phyloP scores from a whole-genome alignment of 768 basidiomycete genomes.

The Collybia nuda region DNA sequence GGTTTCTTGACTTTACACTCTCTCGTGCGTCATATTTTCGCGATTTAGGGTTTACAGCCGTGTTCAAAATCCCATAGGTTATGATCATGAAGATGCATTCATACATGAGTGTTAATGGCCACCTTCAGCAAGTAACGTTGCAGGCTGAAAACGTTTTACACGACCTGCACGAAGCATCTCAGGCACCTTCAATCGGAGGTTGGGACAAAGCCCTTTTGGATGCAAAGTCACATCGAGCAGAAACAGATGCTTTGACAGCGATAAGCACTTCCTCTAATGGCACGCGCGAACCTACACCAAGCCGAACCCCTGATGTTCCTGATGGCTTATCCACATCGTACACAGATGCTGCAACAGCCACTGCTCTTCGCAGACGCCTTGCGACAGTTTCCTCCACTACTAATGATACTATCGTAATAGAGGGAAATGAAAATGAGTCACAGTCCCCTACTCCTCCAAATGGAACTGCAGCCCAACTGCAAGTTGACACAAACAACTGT shows the following conservation, averaged over 20 bases:
- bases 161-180: constrained; percentile 46
- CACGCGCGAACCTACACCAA: constrained; percentile 29
- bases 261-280: constrained; percentile 20
- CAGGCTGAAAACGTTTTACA: constrained; percentile 44
- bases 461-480: constrained; percentile 1
- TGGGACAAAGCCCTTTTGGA: constrained; percentile 60
- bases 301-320: constrained; percentile 42
- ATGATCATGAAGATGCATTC: constrained; percentile 98
- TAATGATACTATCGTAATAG: constrained; percentile 10
- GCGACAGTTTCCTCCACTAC: constrained; percentile 33
- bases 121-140: constrained; percentile 57
- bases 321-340: constrained; percentile 50
- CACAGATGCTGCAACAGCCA: constrained; percentile 51
- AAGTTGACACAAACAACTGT: constrained; percentile 10
- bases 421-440: too few relatives aligned
- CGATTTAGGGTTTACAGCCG: neutral
- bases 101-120: constrained; percentile 86
- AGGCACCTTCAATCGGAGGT: constrained; percentile 49
- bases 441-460: too few relatives aligned
- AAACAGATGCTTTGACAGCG: constrained; percentile 28
- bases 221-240: constrained; percentile 45
- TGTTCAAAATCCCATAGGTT: constrained; percentile 35
- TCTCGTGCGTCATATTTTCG: constrained; percentile 45
- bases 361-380: constrained; percentile 59
- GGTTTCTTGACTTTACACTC: constrained; percentile 88